Evolutionary conservation across 164 flowering plant species (phyloP), one percentile per base, ranked within the genome.

Genomic region (Berberis thunbergii): DNA sequence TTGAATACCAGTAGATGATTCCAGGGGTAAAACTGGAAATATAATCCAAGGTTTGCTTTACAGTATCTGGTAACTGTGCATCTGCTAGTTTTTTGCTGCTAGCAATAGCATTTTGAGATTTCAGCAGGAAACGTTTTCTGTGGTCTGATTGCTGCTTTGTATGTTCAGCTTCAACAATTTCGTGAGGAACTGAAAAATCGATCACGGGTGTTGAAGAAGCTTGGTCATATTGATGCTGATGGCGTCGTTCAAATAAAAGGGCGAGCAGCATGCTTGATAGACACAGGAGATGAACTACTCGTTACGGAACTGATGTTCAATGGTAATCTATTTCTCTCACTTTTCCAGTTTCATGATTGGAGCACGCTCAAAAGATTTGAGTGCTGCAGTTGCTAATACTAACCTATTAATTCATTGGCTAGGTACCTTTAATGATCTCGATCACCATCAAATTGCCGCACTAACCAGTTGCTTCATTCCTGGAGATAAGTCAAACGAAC

Each of bases 271-370:
- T 86, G 97, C 83, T 80, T 91, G 81, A 86, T 95, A 70, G 99
- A 95, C 76, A 95, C 97, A 10, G 99, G 97, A 66, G 99, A 95
- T 80, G 99, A 95, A 72, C 91, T 91, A 52, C 94, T 95, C 72
- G 94, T 95, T 42, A 95, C 99, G 12, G 99, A 95, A 67, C 71
- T 95, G 68, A 95, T 95, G 99, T 95, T 95, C 67, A 95, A 95
- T 76, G 97, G 99, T 95, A 60, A 59, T 4, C 44, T 3, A 1
- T 40, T 26, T 26, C 26, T 26, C 26, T 26, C 26, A 26, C 26
- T 26, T 26, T 26, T 26, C 26, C 26, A 26, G 26, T 26, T 26
- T 26, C 26, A 26, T 26, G 26, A 26, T 26, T 26, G 26, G 26
- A 26, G 26, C 26, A 26, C 26, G 92, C 97, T 69, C 87, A 90